Base-by-base conservation (phyloP, 208 protist species). In the Phytomonas sp. region DNA sequence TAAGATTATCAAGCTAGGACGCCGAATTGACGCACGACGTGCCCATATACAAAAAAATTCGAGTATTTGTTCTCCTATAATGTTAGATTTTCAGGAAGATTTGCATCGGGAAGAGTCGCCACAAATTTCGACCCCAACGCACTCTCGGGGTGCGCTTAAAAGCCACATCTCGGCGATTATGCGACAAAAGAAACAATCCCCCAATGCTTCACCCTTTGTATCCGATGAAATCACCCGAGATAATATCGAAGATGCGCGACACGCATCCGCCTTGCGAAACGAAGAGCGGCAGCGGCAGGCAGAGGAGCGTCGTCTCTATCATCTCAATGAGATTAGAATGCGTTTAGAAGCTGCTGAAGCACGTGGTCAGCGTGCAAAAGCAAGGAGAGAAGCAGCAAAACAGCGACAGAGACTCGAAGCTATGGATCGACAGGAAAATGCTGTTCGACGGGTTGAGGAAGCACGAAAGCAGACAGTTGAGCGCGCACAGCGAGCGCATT, bases 261-360 rank as follows among this genome's bases (percentile, higher is more conserved):
- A 88, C 56, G 79, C 84, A 0, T 89, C 87, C 2, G 84, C 90
- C 7, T 71, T 95, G 23, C 84, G 87, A 26, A 91, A 78, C 61
- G 87, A 91, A 60, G 87, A 95, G 73, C 82, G 90, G 23, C 90
- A 92, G 74, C 85, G 90, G 15, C 83, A 83, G 75, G 90, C 90
- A 1, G 85, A 95, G 66, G 87, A 95, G 75, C 80, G 85, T 46
- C 87, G 90, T 6, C 68, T 89, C 3, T 85, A 88, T 43, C 70
- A 83, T 43, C 60, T 90, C 46, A 79, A 89, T 40, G 90, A 92
- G 66, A 83, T 88, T 29, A 88, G 85, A 73, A 74, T 79, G 32
- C 87, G 84, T 69, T 81, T 79, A n/a, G 82, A 81, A 73, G 69
- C 75, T 15, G 88, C 83, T 0, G 83, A 83, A 23, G 82, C 77